Evolutionary conservation across 2,329 filamentous ascomycete genomes (phyloP).

Genomic region (Colletotrichum sublineola): DNA sequence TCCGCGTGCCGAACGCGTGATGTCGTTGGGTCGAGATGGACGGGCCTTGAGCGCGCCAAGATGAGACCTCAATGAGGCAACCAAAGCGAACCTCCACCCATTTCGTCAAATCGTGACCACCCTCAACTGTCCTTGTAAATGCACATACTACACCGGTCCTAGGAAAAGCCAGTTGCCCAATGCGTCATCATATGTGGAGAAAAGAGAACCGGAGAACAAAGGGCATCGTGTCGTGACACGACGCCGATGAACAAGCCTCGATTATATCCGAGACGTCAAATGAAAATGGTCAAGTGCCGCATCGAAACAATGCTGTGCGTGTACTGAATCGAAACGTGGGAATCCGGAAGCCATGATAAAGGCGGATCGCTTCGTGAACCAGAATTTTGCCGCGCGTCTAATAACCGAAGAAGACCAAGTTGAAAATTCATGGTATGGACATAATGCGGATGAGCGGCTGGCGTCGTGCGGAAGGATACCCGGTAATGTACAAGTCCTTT

Average conservation of each 20-base stretch:
- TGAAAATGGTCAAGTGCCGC: conserved; percentile 27
- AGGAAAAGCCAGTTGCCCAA: conserved; percentile 40
- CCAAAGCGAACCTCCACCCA: conserved; percentile 21
- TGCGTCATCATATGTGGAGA: conserved; percentile 39
- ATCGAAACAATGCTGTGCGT: conserved; percentile 30
- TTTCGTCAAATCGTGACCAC: conserved; percentile 28
- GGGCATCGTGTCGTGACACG: conserved; percentile 15
- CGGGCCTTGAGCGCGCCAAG: background rate
- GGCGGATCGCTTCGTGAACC: conserved; percentile 37
- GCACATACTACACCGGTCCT: conserved; percentile 37
- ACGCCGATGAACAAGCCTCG: conserved; percentile 17
- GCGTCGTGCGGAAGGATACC: conserved; percentile 37
- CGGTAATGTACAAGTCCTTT: conserved; percentile 41
- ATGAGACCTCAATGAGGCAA: background rate
- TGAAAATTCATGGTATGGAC: conserved; percentile 40
- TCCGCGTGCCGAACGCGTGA: background rate
- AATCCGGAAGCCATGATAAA: conserved; percentile 19
- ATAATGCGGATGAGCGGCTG: conserved; percentile 25
- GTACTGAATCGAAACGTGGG: conserved; percentile 23
- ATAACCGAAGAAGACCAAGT: conserved; percentile 35
- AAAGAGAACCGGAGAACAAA: conserved; percentile 23
- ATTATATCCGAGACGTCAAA: conserved; percentile 10
- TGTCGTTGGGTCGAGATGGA: background rate
- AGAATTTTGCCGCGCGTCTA: conserved; percentile 42
- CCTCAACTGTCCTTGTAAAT: conserved; percentile 31